These are phyloP conservation scores for Knoxia roxburghii DNA, from an alignment of 257 asterid species.

Conservation along the genomic window DNA sequence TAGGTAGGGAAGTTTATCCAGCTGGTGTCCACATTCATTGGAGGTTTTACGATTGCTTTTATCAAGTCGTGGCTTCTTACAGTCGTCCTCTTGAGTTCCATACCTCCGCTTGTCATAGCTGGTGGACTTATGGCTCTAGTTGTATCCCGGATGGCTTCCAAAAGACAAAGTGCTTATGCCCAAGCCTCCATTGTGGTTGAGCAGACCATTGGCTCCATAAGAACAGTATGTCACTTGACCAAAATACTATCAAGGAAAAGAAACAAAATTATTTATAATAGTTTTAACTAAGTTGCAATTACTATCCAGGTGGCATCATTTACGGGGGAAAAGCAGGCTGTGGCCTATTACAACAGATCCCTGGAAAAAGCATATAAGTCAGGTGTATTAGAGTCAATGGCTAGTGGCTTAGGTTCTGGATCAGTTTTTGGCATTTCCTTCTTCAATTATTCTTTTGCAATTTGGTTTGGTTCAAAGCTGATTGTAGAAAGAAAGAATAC, in stretches of 20 bases:
- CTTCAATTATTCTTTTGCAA: conserved; percentile 73
- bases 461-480: conserved; percentile 72
- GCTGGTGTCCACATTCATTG: conserved; percentile 60
- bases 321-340: conserved; percentile 76
- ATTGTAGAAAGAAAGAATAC: conserved; percentile 45
- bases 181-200: conserved; percentile 68
- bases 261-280: no score
- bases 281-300: no score
- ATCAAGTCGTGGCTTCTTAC: conserved; percentile 82
- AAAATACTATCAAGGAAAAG: no score
- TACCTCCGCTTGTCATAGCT: conserved; percentile 67
- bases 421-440: conserved; percentile 52
- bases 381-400: conserved; percentile 59
- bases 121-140: conserved; percentile 59
- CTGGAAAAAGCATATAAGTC: conserved; percentile 59
- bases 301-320: conserved; percentile 61
- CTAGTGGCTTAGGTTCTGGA: conserved; percentile 71
- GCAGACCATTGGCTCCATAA: conserved; percentile 75
- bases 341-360: conserved; percentile 43
- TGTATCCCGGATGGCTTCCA: conserved; percentile 63
- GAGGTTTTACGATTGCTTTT: conserved; percentile 75
- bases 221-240: conserved; percentile 43
- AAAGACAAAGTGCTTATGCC: conserved; percentile 75
- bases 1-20: conserved; percentile 80
- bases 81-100: conserved; percentile 62